A percentile compares a stretch with the other conserved stretches of the same genome.
Conservation (phyloP, 352 stramenopile genomes). For the Globisporangium viniferum region DNA sequence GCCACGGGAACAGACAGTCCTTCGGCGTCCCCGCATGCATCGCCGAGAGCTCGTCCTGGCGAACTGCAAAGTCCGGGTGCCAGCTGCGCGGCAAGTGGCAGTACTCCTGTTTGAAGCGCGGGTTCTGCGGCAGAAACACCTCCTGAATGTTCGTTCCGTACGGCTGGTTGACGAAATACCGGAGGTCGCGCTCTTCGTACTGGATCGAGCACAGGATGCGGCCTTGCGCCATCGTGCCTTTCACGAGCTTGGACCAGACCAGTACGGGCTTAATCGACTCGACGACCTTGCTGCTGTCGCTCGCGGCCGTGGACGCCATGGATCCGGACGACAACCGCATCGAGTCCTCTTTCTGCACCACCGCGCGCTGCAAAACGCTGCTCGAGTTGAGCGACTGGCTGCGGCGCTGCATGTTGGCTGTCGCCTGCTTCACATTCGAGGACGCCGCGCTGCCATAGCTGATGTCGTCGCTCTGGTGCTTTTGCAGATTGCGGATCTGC, state of each 20-base stretch:
- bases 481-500: constrained; percentile 22
- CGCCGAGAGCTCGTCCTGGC: constrained; percentile 62
- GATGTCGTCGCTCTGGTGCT: constrained; percentile 19
- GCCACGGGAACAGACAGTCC: constrained; percentile 77
- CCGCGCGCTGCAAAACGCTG: constrained; percentile 5
- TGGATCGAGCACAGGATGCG: constrained; percentile 71
- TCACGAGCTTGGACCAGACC: constrained; percentile 73
- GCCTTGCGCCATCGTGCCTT: constrained; percentile 51
- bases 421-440: constrained; percentile 1
- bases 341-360: constrained; percentile 13
- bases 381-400: constrained; percentile 45
- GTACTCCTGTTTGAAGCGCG: constrained; percentile 71
- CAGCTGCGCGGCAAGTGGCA: constrained; percentile 76
- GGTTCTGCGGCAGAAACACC: constrained; percentile 79
- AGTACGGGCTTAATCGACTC: constrained; percentile 49
- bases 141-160: constrained; percentile 76
- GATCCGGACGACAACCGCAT: constrained; percentile 17
- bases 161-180: constrained; percentile 60
- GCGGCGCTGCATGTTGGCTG: constrained; percentile 24
- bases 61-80: constrained; percentile 67
- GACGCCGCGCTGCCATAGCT: neutral
- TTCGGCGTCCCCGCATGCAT: constrained; percentile 65
- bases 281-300: constrained; percentile 16
- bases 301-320: constrained; percentile 16
- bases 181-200: constrained; percentile 67